These are phyloP conservation scores for Chaetomium olivaceum DNA, from an alignment of 2,329 filamentous ascomycete genomes.

Conservation along the genomic window DNA sequence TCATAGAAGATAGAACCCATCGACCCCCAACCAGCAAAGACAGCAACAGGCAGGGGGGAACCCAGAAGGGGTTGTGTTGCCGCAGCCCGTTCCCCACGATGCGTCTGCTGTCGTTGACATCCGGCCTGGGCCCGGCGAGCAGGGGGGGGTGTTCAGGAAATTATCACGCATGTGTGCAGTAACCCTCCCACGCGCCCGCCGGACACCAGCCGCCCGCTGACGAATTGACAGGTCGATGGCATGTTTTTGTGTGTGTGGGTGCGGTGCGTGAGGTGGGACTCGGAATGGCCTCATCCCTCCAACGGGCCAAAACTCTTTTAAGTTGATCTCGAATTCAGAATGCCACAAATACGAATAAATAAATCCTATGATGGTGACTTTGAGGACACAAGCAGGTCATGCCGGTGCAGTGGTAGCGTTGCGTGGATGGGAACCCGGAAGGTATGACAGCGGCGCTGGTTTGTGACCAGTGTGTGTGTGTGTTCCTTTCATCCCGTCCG, in stretches of 20 bases:
- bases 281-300: neutral
- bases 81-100: slow-evolving; percentile 7
- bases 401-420: neutral
- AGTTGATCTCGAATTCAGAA: neutral
- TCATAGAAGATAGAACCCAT: slow-evolving; percentile 21
- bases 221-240: neutral
- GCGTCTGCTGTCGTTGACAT: neutral
- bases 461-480: too few relatives aligned
- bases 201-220: slow-evolving; percentile 2
- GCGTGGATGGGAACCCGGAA: too few relatives aligned
- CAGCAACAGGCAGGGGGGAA: neutral
- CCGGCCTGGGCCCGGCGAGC: neutral
- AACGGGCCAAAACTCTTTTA: neutral
- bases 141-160: slow-evolving; percentile 10
- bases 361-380: neutral
- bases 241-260: neutral
- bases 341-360: neutral
- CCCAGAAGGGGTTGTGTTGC: neutral
- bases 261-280: neutral
- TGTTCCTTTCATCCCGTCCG: neutral
- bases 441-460: too few relatives aligned
- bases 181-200: neutral
- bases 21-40: neutral
- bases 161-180: slow-evolving; percentile 15
- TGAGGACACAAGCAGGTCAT: neutral